phyloP scores from a whole-genome alignment of 176 grass and related monocot species.

The Oryza australiensis region DNA sequence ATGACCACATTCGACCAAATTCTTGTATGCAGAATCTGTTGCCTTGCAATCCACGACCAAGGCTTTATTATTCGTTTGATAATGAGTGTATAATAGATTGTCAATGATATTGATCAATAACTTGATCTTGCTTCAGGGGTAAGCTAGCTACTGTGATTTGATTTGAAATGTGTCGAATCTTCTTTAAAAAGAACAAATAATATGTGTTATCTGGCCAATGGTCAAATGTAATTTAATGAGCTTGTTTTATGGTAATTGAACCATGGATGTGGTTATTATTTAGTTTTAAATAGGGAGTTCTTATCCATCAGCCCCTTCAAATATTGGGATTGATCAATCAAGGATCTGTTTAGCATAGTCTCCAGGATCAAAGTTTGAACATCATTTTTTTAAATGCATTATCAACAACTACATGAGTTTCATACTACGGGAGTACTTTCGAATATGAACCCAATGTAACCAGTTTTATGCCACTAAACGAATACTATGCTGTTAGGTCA shows the following conservation, averaged over 20 bases:
- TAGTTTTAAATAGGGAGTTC: not conserved
- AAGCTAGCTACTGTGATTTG: not conserved
- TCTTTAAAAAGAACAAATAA: not conserved
- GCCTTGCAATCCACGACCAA: constrained; percentile 15
- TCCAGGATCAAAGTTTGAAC: not conserved
- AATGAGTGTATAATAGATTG: not conserved
- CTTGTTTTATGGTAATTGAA: not conserved
- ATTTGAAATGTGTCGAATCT: not conserved
- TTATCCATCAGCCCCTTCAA: not conserved
- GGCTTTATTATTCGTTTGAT: not conserved
- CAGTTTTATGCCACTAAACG: not conserved
- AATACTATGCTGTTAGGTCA: not conserved
- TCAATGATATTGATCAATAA: not conserved
- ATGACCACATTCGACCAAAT: not conserved
- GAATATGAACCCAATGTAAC: not conserved
- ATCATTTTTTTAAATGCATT: not conserved
- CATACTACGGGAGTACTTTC: not conserved
- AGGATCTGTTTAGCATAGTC: not conserved
- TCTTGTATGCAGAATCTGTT: not conserved
- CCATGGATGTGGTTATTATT: not conserved
- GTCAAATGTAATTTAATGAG: not conserved
- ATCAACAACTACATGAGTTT: not conserved
- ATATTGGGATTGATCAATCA: not conserved
- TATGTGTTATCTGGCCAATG: not conserved
- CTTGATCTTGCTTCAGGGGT: not conserved